Evolutionary conservation across 495 filamentous ascomycete species (phyloP).

Genomic region (Darksidea phi): DNA sequence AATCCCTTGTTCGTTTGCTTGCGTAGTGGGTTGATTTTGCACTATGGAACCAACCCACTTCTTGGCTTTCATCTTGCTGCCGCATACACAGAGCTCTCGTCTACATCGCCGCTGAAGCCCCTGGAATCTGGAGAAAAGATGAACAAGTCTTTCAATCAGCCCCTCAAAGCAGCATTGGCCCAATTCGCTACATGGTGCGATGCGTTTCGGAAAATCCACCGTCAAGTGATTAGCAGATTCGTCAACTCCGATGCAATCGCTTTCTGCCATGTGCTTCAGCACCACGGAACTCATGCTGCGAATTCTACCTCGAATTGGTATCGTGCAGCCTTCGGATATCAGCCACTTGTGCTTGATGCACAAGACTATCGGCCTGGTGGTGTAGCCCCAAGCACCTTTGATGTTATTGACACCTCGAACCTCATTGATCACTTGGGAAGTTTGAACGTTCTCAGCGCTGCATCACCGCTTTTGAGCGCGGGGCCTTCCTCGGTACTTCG

Average conservation of each 20-base stretch:
- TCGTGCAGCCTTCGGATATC: slow-evolving; percentile 14
- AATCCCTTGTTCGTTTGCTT: slow-evolving; percentile 42
- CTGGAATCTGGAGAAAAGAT: not conserved
- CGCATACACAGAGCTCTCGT: slow-evolving; percentile 17
- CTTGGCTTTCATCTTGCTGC: slow-evolving; percentile 35
- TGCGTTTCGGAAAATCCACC: not conserved
- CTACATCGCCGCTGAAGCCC: not conserved
- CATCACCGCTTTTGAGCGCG: slow-evolving; percentile 47
- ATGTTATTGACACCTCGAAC: slow-evolving; percentile 61
- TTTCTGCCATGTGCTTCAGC: no score
- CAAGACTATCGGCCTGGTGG: slow-evolving; percentile 34
- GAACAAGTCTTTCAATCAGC: not conserved
- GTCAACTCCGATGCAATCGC: no score
- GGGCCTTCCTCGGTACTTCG: not conserved
- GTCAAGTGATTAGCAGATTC: no score
- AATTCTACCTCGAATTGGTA: slow-evolving; percentile 1
- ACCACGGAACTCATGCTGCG: no score
- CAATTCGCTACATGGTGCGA: slow-evolving; percentile 5
- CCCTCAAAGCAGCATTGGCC: not conserved
- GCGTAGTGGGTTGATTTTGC: slow-evolving; percentile 14
- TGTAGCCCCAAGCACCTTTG: slow-evolving; percentile 48
- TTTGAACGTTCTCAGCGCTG: slow-evolving; percentile 51
- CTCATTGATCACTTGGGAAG: slow-evolving; percentile 51
- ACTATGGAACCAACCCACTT: slow-evolving; percentile 35
- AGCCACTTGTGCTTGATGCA: slow-evolving; percentile 23